Evolutionary conservation across 306 rosid species (phyloP).

Genomic region (Begonia fuchsioides): DNA sequence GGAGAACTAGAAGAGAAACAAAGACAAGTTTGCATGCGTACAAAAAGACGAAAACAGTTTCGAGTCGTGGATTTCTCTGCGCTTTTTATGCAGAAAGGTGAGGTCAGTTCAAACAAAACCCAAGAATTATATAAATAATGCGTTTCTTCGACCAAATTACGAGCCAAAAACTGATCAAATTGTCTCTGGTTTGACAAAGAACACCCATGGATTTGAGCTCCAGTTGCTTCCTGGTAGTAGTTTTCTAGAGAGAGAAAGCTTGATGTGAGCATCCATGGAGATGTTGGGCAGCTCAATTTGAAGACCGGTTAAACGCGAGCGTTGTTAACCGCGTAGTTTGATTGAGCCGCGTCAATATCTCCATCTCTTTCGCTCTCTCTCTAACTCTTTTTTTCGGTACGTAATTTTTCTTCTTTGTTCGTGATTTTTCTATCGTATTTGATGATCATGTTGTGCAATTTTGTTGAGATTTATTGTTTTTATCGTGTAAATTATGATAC

Average conservation of each 20-base stretch:
- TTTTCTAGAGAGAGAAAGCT: slow-evolving; percentile 1
- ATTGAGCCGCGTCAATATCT: slow-evolving; percentile 17
- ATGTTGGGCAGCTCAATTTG: slow-evolving; percentile 20
- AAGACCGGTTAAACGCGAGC: slow-evolving; percentile 2
- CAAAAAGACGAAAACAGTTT: neutral
- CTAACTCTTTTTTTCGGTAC: neutral
- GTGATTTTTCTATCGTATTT: slow-evolving; percentile 1
- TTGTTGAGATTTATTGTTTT: too few relatives aligned
- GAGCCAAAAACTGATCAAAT: too few relatives aligned
- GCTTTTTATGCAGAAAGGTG: neutral
- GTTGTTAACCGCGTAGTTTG: slow-evolving; percentile 8
- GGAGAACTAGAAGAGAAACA: neutral
- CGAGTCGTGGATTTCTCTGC: neutral
- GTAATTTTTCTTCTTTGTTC: neutral
- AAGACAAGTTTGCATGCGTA: neutral
- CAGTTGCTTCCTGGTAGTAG: neutral
- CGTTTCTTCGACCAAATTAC: neutral
- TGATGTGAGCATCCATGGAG: slow-evolving; percentile 1
- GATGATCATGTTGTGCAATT: too few relatives aligned
- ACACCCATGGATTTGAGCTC: neutral
- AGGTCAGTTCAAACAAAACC: neutral
- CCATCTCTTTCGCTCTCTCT: neutral
- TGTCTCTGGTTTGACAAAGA: too few relatives aligned
- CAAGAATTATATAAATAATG: neutral
- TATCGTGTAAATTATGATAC: too few relatives aligned